Evolutionary conservation across 305 asterid species (phyloP).

Genomic region (Lippia alba): DNA sequence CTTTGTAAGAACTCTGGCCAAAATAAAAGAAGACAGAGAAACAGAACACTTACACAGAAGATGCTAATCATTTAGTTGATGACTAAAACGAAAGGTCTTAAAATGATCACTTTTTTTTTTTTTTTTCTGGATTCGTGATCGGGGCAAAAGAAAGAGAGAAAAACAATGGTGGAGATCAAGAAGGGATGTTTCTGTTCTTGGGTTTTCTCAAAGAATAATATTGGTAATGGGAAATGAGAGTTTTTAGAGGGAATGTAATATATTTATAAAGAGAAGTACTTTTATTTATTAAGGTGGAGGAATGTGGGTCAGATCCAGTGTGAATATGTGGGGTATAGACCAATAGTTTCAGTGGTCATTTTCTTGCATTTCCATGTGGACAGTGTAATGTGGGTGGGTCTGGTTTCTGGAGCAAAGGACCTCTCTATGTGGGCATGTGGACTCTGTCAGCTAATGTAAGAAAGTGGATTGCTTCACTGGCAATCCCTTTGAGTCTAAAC

Average conservation of each 20-base stretch:
- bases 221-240: constrained; percentile 30
- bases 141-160: constrained; percentile 18
- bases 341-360: constrained; percentile 44
- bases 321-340: constrained; percentile 60
- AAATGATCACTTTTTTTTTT: constrained; percentile 35
- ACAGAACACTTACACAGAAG: constrained; percentile 48
- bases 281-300: constrained; percentile 38
- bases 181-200: constrained; percentile 41
- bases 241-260: constrained; percentile 53
- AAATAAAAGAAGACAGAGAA: constrained; percentile 30
- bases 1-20: constrained; percentile 21
- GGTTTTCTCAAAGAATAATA: constrained; percentile 35
- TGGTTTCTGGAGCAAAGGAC: constrained; percentile 49
- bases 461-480: constrained; percentile 68
- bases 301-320: constrained; percentile 63
- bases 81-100: constrained; percentile 40
- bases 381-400: constrained; percentile 65
- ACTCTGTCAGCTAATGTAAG: constrained; percentile 70
- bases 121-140: constrained; percentile 33
- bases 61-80: constrained; percentile 48
- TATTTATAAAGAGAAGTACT: constrained; percentile 42
- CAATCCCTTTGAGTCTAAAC: constrained; percentile 47
- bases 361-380: constrained; percentile 63
- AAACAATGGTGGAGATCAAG: constrained; percentile 40
- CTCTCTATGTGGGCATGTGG: constrained; percentile 82